phyloP scores from a whole-genome alignment of 371 early-diverging fungal species.

The Rhizomucor miehei region DNA sequence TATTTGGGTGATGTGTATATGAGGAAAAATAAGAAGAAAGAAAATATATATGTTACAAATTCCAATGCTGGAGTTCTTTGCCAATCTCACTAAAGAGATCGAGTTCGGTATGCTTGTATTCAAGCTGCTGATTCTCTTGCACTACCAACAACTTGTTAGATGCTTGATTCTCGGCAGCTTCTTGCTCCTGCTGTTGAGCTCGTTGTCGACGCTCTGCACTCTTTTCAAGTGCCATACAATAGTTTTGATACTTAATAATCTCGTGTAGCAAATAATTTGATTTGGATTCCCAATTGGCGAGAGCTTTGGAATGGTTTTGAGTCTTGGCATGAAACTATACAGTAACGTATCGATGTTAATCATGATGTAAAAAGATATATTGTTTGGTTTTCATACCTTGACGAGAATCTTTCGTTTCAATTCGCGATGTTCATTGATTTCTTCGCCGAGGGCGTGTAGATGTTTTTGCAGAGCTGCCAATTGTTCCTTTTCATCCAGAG shows the following conservation, averaged over 20 bases:
- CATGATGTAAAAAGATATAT: neutral
- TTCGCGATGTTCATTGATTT: conserved; percentile 44
- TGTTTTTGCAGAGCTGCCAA: conserved; percentile 28
- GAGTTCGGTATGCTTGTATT: conserved; percentile 18
- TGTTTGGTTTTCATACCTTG: conserved; percentile 34
- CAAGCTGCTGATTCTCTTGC: conserved; percentile 1
- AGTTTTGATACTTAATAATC: conserved; percentile 87
- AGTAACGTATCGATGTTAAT: too few species aligned
- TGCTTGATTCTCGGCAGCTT: too few species aligned
- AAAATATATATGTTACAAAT: conserved; percentile 4
- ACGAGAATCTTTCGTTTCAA: conserved; percentile 36
- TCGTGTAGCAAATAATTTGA: conserved; percentile 82
- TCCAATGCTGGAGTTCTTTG: conserved; percentile 23
- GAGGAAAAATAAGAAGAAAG: neutral
- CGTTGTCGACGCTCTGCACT: conserved; percentile 33
- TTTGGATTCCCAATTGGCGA: conserved; percentile 86
- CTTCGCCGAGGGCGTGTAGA: conserved; percentile 27
- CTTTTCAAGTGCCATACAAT: conserved; percentile 71
- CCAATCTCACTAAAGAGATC: conserved; percentile 37
- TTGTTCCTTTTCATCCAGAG: conserved; percentile 35
- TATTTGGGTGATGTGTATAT: neutral
- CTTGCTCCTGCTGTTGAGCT: conserved; percentile 2
- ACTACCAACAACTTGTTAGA: too few species aligned
- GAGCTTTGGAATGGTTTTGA: conserved; percentile 61
- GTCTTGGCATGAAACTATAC: conserved; percentile 53